phyloP scores from a whole-genome alignment of 805 yeast species.

The Candida maris region DNA sequence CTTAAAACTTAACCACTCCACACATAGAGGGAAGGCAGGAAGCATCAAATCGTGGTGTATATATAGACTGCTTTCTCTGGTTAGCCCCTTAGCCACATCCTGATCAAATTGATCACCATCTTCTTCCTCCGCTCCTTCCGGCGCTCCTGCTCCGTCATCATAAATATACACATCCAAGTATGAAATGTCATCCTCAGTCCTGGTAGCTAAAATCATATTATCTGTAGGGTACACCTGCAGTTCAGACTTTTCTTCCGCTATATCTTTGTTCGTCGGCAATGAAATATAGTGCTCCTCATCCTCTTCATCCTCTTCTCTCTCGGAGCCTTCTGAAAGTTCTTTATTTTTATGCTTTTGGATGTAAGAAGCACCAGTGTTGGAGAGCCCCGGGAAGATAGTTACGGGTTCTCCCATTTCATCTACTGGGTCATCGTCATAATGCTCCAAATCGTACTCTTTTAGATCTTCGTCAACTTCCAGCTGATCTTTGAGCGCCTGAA shows the following conservation, averaged over 20 bases:
- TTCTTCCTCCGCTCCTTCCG: conserved; percentile 59
- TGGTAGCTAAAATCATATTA: conserved; percentile 81
- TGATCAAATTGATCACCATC: conserved; percentile 63
- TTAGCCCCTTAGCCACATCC: conserved; percentile 70
- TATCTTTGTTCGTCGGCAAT: conserved; percentile 60
- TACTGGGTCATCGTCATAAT: conserved; percentile 67
- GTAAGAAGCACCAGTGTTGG: conserved; percentile 54
- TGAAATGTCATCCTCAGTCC: conserved; percentile 95
- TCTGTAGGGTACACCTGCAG: conserved; percentile 86
- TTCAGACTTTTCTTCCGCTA: conserved; percentile 76
- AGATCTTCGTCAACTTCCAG: conserved; percentile 75
- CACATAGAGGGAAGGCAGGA: conserved; percentile 94
- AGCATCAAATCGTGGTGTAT: conserved; percentile 96
- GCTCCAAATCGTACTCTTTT: conserved; percentile 82
- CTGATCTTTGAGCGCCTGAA: conserved; percentile 42
- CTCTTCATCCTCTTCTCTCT: conserved; percentile 34
- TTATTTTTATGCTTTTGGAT: conserved; percentile 40
- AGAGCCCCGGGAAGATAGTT: conserved; percentile 68
- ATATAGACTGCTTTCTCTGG: conserved; percentile 72
- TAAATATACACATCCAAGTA: conserved; percentile 90
- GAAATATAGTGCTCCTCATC: conserved; percentile 58
- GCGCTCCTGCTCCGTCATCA: conserved; percentile 90
- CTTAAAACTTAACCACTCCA: conserved; percentile 86
- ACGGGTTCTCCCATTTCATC: conserved; percentile 54
- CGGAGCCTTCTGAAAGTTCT: conserved; percentile 30